These are phyloP conservation scores for Tylopilus rubrobrunneus DNA, from an alignment of 768 basidiomycete species.

Conservation along the genomic window DNA sequence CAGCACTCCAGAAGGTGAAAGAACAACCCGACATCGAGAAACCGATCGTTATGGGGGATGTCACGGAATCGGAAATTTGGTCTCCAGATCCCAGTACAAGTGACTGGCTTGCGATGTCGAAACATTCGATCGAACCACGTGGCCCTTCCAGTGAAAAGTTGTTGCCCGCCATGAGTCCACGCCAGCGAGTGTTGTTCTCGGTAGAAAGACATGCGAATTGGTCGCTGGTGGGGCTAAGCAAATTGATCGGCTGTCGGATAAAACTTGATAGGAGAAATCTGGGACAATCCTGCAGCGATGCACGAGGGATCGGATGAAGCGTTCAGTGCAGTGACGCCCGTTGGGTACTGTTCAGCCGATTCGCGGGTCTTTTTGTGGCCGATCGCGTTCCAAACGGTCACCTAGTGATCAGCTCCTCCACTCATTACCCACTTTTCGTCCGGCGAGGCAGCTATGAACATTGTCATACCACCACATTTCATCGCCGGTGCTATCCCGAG, in stretches of 20 bases:
- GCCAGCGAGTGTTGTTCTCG: neutral
- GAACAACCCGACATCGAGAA: constrained; percentile 2
- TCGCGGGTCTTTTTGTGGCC: neutral
- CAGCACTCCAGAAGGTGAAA: constrained; percentile 7
- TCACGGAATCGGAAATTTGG: neutral
- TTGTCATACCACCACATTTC: neutral
- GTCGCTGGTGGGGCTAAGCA: constrained; percentile 6
- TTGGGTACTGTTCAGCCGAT: neutral
- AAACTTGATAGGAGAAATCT: constrained; percentile 3
- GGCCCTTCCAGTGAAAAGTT: constrained; percentile 9
- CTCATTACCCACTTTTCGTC: constrained; percentile 2
- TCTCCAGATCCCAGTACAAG: neutral
- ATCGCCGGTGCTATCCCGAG: neutral
- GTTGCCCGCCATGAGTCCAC: constrained; percentile 5
- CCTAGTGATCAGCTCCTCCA: neutral
- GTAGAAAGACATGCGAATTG: constrained; percentile 4
- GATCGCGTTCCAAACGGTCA: constrained; percentile 1
- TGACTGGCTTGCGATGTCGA: neutral
- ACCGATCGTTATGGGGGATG: neutral
- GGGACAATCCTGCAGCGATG: neutral
- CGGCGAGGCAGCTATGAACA: no score
- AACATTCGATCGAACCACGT: constrained; percentile 4
- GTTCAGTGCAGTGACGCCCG: constrained; percentile 3
- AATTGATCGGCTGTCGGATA: constrained; percentile 4
- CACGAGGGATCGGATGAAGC: neutral